Evolutionary conservation across 495 filamentous ascomycete genomes (phyloP).

Genomic region (Aspergillus kassunensis): DNA sequence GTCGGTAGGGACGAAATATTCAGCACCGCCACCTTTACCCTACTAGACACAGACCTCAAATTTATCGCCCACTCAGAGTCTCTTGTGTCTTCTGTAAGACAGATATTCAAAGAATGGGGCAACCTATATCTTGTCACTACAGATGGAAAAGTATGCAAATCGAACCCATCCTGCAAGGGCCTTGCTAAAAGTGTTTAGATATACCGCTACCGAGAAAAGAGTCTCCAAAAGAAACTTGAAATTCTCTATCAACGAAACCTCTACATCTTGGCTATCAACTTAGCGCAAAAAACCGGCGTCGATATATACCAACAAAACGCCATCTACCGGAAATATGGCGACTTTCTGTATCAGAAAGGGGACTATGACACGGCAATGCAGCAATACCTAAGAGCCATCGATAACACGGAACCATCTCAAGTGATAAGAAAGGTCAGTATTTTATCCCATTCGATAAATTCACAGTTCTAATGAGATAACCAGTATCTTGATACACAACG

Average conservation of each 20-base stretch:
- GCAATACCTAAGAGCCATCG: conserved; percentile 93
- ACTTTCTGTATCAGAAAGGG: conserved; percentile 90
- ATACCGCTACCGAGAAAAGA: conserved; percentile 88
- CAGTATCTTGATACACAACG: conserved; percentile 91
- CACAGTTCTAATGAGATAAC: conserved; percentile 18
- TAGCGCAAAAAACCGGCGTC: conserved; percentile 82
- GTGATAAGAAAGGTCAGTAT: conserved; percentile 78
- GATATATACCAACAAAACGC: conserved; percentile 78
- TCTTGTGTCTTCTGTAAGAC: conserved; percentile 70
- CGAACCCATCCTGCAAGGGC: not conserved
- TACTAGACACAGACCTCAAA: conserved; percentile 85
- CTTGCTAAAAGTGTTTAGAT: conserved; percentile 48
- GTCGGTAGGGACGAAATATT: conserved; percentile 65
- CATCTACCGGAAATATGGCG: conserved; percentile 91
- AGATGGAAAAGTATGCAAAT: conserved; percentile 72
- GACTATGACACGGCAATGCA: conserved; percentile 98
- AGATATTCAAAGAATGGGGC: conserved; percentile 83
- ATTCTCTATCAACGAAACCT: conserved; percentile 92
- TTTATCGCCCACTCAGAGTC: conserved; percentile 88
- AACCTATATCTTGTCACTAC: conserved; percentile 82
- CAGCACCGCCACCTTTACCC: conserved; percentile 77
- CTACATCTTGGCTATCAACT: conserved; percentile 84
- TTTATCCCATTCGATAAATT: not conserved
- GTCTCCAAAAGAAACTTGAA: conserved; percentile 84
- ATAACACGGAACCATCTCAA: conserved; percentile 90